These are phyloP conservation scores for Triglochin maritima DNA, from an alignment of 106 monocot species.

Conservation along the genomic window DNA sequence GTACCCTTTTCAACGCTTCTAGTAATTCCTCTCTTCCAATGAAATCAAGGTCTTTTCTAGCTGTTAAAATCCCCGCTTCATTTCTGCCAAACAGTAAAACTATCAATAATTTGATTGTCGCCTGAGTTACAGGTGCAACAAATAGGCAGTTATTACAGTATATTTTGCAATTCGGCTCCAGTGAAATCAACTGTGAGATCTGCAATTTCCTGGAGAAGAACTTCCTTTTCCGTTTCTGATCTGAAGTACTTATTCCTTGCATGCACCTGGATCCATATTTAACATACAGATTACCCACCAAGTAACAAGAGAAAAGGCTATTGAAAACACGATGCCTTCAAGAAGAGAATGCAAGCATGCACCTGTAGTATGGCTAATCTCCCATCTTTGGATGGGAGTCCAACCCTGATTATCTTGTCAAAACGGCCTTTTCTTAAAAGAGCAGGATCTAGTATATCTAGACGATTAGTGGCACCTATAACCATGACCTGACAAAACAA, in stretches of 20 bases:
- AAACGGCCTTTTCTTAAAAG: slow-evolving; percentile 75
- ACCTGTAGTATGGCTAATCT: slow-evolving; percentile 78
- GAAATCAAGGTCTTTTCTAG: slow-evolving; percentile 70
- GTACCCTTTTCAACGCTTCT: slow-evolving; percentile 71
- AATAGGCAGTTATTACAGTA: slow-evolving; percentile 38
- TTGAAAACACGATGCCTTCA: background rate
- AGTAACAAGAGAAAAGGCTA: background rate
- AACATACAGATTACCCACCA: slow-evolving; percentile 6
- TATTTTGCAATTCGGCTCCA: slow-evolving; percentile 91
- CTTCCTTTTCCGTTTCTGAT: slow-evolving; percentile 51
- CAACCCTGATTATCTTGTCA: slow-evolving; percentile 87
- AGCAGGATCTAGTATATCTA: slow-evolving; percentile 83
- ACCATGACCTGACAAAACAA: slow-evolving; percentile 32
- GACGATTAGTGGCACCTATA: slow-evolving; percentile 79
- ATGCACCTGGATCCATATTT: slow-evolving; percentile 40
- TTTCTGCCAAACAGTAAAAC: slow-evolving; percentile 40
- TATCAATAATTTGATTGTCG: slow-evolving; percentile 3
- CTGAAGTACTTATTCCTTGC: slow-evolving; percentile 77
- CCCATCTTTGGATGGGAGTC: slow-evolving; percentile 77
- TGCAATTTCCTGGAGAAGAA: slow-evolving; percentile 62
- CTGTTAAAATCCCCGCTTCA: slow-evolving; percentile 84
- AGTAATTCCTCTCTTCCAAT: slow-evolving; percentile 64
- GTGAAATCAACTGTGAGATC: slow-evolving; percentile 76
- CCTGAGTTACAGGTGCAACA: background rate
- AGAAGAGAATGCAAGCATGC: slow-evolving; percentile 4